Percentiles rank a stretch among this genome's conserved stretches.
These are phyloP conservation scores for Oryza meridionalis DNA, from an alignment of 176 grass and related monocot genomes.

Conservation along the genomic window DNA sequence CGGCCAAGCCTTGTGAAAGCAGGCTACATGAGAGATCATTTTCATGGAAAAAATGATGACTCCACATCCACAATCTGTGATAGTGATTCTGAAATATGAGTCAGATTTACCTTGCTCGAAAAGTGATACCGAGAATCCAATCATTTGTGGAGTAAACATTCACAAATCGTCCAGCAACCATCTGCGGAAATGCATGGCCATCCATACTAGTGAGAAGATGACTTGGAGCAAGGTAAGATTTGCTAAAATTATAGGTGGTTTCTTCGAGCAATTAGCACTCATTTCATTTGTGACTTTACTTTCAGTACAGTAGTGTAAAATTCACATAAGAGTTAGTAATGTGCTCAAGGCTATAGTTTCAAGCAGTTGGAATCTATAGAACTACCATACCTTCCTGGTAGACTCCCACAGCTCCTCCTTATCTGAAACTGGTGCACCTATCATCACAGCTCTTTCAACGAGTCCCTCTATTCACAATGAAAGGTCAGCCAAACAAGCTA, in stretches of 20 bases:
- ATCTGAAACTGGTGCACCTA: slow-evolving; percentile 85
- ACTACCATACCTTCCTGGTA: slow-evolving; percentile 77
- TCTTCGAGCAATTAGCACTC: slow-evolving; percentile 1
- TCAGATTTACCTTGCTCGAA: slow-evolving; percentile 72
- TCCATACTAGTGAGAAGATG: slow-evolving; percentile 9
- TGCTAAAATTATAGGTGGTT: neutral
- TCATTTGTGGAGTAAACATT: slow-evolving; percentile 90
- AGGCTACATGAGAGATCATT: slow-evolving; percentile 55
- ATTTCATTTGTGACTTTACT: neutral
- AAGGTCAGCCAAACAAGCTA: slow-evolving; percentile 16
- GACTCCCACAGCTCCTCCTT: slow-evolving; percentile 71
- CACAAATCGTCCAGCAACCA: slow-evolving; percentile 83
- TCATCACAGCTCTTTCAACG: slow-evolving; percentile 81
- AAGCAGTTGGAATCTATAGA: neutral
- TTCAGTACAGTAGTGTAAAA: neutral
- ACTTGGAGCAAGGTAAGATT: neutral
- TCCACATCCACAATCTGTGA: neutral
- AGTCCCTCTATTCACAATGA: slow-evolving; percentile 66
- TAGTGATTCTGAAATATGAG: neutral
- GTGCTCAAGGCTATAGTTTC: neutral
- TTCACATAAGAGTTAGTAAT: neutral
- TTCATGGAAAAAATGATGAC: neutral
- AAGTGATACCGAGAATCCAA: slow-evolving; percentile 88
- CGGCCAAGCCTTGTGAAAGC: slow-evolving; percentile 88
- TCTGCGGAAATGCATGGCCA: slow-evolving; percentile 49